Conservation (phyloP, 306 rosid species). For the Sophora flavescens region DNA sequence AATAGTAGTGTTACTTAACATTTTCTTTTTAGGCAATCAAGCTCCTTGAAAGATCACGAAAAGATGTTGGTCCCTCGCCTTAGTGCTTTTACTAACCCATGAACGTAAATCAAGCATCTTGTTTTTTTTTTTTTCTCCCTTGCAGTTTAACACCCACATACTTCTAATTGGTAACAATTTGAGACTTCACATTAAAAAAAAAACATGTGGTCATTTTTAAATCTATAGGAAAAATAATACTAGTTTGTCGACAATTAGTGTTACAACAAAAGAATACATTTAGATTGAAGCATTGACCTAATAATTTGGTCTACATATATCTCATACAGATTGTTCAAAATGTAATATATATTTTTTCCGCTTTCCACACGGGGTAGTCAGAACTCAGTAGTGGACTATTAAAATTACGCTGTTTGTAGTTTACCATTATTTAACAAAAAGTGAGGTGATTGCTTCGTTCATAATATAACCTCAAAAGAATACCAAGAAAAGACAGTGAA, state of each 20-base stretch:
- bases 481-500: not conserved
- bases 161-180: no score
- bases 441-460: slow-evolving; percentile 2
- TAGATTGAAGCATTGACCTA: not conserved
- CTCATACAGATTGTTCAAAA: not conserved
- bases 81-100: slow-evolving; percentile 14
- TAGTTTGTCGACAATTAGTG: not conserved
- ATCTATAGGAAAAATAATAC: not conserved
- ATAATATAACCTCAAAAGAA: slow-evolving; percentile 13
- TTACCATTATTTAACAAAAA: not conserved
- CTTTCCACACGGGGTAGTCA: not conserved
- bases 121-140: no score
- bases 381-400: no score
- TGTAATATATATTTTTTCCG: not conserved
- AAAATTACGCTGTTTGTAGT: slow-evolving; percentile 6
- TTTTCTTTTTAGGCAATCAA: slow-evolving; percentile 8
- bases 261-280: not conserved
- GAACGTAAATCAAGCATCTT: not conserved
- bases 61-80: slow-evolving; percentile 25
- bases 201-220: not conserved
- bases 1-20: not conserved
- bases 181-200: not conserved
- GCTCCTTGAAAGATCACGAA: slow-evolving; percentile 14
- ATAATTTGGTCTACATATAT: not conserved
- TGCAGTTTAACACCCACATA: not conserved